A percentile compares a stretch with the other conserved stretches of the same genome.
These are phyloP conservation scores for Atkinsonella texensis DNA, from an alignment of 2,329 filamentous ascomycete species.

Conservation along the genomic window DNA sequence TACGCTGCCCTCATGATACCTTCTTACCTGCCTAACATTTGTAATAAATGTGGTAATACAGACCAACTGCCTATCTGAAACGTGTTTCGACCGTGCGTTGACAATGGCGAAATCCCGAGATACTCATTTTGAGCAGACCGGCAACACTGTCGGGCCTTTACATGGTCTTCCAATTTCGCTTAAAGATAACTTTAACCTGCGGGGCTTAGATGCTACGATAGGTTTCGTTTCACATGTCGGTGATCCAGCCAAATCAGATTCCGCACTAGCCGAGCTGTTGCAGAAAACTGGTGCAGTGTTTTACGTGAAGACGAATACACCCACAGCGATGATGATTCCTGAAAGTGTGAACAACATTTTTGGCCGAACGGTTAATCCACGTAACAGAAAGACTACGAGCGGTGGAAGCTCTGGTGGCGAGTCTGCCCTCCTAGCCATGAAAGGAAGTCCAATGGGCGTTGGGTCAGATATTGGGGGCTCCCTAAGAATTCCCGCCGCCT, in stretches of 20 bases:
- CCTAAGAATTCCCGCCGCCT: conserved; percentile 41
- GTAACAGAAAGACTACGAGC: conserved; percentile 44
- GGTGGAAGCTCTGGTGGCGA: conserved; percentile 60
- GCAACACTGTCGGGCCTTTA: conserved; percentile 44
- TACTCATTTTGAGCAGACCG: conserved; percentile 32
- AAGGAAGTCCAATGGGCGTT: conserved; percentile 47
- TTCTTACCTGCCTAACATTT: conserved; percentile 8
- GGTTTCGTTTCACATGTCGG: conserved; percentile 52
- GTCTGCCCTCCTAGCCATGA: conserved; percentile 46
- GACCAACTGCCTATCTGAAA: conserved; percentile 41
- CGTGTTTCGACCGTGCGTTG: conserved; percentile 42
- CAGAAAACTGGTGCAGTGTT: conserved; percentile 37
- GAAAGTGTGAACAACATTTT: conserved; percentile 55
- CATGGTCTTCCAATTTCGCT: conserved; percentile 54
- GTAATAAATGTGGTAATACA: conserved; percentile 3
- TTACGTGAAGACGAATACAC: conserved; percentile 46
- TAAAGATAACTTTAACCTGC: conserved; percentile 59
- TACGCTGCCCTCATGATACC: conserved; percentile 7
- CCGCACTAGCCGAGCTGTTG: conserved; percentile 29
- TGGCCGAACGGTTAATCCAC: conserved; percentile 50
- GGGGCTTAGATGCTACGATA: conserved; percentile 46
- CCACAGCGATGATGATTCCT: conserved; percentile 57
- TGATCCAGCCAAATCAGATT: conserved; percentile 36
- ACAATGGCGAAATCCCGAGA: conserved; percentile 36
- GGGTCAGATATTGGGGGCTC: conserved; percentile 53